A percentile compares a stretch with the other conserved stretches of the same genome.
These are phyloP conservation scores for Phytophthora capsici DNA, from an alignment of 352 stramenopile species.

Conservation along the genomic window DNA sequence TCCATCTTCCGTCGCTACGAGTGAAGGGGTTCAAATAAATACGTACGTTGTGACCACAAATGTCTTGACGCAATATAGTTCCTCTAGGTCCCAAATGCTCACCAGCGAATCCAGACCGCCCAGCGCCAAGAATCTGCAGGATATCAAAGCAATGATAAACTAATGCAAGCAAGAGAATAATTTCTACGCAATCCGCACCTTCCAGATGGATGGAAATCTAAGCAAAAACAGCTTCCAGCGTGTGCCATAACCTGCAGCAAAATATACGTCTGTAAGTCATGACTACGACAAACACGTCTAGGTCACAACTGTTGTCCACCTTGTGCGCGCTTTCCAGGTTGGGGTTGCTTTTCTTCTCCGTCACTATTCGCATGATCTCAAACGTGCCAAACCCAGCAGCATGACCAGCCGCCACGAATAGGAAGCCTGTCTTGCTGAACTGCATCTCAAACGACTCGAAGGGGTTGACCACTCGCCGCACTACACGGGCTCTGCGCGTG, in stretches of 20 bases:
- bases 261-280: conserved; percentile 1
- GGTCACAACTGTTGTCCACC: conserved; percentile 27
- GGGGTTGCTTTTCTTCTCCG: conserved; percentile 80
- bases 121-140: conserved; percentile 66
- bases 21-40: background rate
- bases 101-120: conserved; percentile 87
- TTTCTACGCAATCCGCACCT: conserved; percentile 38
- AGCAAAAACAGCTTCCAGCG: conserved; percentile 81
- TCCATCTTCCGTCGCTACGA: background rate
- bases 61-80: conserved; percentile 86
- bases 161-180: too few relatives aligned
- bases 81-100: conserved; percentile 86
- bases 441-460: conserved; percentile 87
- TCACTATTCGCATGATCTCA: conserved; percentile 83
- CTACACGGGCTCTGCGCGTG: conserved; percentile 80
- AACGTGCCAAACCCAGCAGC: conserved; percentile 78
- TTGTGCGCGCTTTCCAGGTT: conserved; percentile 88
- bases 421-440: conserved; percentile 78
- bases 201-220: conserved; percentile 82
- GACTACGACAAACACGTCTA: background rate
- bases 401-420: conserved; percentile 85
- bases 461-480: conserved; percentile 80
- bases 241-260: conserved; percentile 64
- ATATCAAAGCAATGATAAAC: conserved; percentile 2
- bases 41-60: conserved; percentile 84